phyloP scores from a whole-genome alignment of 139 green algal genomes.

The Micractinium conductrix region DNA sequence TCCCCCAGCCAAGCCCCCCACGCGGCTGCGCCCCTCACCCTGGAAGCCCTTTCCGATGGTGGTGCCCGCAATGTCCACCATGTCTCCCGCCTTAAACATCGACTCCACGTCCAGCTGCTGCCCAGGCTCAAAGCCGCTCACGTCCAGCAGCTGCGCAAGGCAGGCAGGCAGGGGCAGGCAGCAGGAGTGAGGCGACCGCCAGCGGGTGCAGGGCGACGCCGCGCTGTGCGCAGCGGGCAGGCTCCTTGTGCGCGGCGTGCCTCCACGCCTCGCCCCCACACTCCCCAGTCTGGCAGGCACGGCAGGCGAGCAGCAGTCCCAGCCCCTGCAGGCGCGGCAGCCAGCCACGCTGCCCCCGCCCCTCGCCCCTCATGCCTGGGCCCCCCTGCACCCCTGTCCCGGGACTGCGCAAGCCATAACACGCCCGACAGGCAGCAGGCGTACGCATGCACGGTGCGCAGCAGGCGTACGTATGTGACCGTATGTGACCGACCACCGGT shows the following conservation, averaged over 20 bases:
- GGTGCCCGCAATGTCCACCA: conserved; percentile 91
- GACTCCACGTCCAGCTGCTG: conserved; percentile 83
- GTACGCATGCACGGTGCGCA: too few species aligned
- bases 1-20: too few species aligned
- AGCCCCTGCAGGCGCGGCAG: background rate
- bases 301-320: background rate
- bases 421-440: too few species aligned
- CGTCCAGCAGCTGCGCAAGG: conserved; percentile 70
- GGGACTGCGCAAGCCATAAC: too few species aligned
- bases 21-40: conserved; percentile 50
- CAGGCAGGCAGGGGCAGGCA: background rate
- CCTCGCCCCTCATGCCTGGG: too few species aligned
- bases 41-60: conserved; percentile 95
- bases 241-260: background rate
- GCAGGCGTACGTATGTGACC: too few species aligned
- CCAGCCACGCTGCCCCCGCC: too few species aligned
- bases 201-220: background rate
- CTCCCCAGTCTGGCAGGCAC: too few species aligned
- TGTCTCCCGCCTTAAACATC: conserved; percentile 95
- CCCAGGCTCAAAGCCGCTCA: conserved; percentile 72
- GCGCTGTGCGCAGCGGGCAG: background rate
- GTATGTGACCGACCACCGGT: too few species aligned
- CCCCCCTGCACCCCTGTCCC: too few species aligned
- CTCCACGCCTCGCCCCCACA: too few species aligned
- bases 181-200: background rate